A percentile compares a stretch with the other conserved stretches of the same genome.
These are phyloP conservation scores for Rhipidocladum racemiflorum DNA, from an alignment of 176 grass and related monocot genomes.

Conservation along the genomic window DNA sequence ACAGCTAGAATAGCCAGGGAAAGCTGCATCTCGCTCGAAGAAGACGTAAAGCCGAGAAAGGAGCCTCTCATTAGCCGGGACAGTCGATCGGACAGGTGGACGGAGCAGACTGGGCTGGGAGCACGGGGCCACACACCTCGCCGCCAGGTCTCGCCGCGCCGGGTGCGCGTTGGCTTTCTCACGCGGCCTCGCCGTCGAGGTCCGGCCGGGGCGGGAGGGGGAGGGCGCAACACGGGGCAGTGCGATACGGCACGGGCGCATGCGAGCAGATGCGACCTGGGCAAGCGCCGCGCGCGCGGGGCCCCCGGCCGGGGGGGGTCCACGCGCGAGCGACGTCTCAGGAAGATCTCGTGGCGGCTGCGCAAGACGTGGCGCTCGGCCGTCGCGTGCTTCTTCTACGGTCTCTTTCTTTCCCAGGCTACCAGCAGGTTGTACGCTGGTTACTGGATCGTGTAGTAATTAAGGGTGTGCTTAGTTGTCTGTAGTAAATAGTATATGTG, in stretches of 20 bases:
- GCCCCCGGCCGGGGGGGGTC: neutral
- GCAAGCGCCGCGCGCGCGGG: neutral
- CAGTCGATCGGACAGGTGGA: neutral
- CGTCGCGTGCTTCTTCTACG: neutral
- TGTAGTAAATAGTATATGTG: no score
- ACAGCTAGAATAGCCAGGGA: neutral
- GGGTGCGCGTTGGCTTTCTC: neutral
- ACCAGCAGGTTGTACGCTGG: neutral
- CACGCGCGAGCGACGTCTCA: neutral
- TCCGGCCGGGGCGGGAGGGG: slow-evolving; percentile 28
- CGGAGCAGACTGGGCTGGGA: neutral
- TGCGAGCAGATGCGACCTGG: neutral
- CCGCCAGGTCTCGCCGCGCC: neutral
- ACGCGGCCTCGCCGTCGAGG: neutral
- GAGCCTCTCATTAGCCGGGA: neutral
- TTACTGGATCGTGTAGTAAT: no score
- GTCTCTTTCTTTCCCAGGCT: neutral
- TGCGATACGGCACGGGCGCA: neutral
- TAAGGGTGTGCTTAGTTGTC: no score
- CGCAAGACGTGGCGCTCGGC: neutral
- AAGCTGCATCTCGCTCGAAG: neutral
- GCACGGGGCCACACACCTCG: neutral
- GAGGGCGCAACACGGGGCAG: slow-evolving; percentile 32
- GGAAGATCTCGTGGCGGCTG: neutral
- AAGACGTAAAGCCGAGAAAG: neutral